phyloP scores from a whole-genome alignment of 164 flowering plant genomes.

The Piper betle region DNA sequence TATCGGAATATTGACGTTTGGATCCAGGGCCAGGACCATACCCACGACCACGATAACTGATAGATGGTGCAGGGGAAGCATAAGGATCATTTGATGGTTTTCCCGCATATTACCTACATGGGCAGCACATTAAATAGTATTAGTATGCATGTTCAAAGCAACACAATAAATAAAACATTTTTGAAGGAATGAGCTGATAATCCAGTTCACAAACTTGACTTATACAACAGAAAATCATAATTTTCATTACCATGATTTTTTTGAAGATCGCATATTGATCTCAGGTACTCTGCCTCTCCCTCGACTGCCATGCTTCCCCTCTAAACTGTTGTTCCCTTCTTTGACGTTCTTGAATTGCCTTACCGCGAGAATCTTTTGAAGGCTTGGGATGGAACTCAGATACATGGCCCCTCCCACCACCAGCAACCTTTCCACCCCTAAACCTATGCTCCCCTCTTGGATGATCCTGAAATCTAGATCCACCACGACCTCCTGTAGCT shows the following conservation, averaged over 20 bases:
- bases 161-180: too few species aligned
- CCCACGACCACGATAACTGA: constrained; percentile 12
- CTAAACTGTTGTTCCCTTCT: constrained; percentile 12
- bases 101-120: constrained; percentile 19
- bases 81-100: constrained; percentile 14
- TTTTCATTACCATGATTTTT: constrained; percentile 15
- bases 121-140: background rate
- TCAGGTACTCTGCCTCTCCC: constrained; percentile 16
- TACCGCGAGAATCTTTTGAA: constrained; percentile 22
- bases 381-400: constrained; percentile 12
- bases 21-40: constrained; percentile 21
- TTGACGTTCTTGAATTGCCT: background rate
- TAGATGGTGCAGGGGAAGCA: constrained; percentile 12
- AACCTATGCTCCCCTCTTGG: constrained; percentile 13
- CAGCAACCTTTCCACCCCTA: constrained; percentile 12
- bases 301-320: constrained; percentile 12
- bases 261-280: constrained; percentile 14
- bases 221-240: background rate
- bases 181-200: background rate
- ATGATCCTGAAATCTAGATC: constrained; percentile 4
- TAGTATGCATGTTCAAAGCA: background rate
- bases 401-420: constrained; percentile 15
- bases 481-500: constrained; percentile 10
- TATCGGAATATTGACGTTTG: constrained; percentile 17
- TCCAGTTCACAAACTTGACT: background rate